Conservation (phyloP, 495 filamentous ascomycete genomes). For the Podospora anserina region DNA sequence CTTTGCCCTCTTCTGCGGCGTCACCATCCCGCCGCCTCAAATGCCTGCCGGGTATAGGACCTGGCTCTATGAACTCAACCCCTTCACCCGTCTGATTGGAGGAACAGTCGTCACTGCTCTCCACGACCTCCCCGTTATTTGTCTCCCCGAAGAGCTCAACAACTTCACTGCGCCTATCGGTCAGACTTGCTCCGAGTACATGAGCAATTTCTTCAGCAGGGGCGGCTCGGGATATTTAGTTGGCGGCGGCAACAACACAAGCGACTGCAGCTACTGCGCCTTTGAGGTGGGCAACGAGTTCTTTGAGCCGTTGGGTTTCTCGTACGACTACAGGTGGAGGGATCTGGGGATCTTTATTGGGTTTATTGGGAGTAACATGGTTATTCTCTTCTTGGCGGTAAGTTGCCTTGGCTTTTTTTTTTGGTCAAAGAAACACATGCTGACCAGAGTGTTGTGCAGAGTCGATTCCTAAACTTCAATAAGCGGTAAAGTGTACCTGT, state of each 20-base stretch:
- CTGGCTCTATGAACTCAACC: conserved; percentile 81
- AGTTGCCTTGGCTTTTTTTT: conserved; percentile 30
- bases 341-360: conserved; percentile 73
- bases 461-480: conserved; percentile 65
- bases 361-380: conserved; percentile 71
- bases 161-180: conserved; percentile 58
- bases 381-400: conserved; percentile 69
- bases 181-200: conserved; percentile 68
- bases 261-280: conserved; percentile 70
- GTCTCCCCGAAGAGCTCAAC: conserved; percentile 55
- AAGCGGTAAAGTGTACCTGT: conserved; percentile 40
- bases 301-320: conserved; percentile 60
- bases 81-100: conserved; percentile 77
- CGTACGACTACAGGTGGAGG: conserved; percentile 67
- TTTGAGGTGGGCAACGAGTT: conserved; percentile 76
- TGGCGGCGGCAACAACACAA: conserved; percentile 51
- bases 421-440: conserved; percentile 1
- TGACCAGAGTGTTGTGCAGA: conserved; percentile 37
- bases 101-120: conserved; percentile 76
- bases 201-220: conserved; percentile 61
- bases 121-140: conserved; percentile 60
- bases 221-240: conserved; percentile 68
- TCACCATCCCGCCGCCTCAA: conserved; percentile 69
- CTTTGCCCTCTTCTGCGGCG: conserved; percentile 80
- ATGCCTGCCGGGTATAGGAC: conserved; percentile 75